Base-by-base conservation (phyloP, 495 filamentous ascomycete species). In the Xylaria curta region DNA sequence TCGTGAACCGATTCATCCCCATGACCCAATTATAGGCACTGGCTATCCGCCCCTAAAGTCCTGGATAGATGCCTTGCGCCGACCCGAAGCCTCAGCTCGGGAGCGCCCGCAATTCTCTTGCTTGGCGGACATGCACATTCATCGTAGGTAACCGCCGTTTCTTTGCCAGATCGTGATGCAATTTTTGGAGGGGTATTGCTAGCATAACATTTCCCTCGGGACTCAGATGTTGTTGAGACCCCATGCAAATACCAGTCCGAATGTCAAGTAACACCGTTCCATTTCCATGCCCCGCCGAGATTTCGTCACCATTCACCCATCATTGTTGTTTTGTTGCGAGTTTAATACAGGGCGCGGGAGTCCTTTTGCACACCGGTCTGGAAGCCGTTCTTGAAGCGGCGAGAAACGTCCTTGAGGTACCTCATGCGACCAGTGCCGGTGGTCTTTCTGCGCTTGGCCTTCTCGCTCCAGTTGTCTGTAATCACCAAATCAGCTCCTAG, bases 371-470 rank as follows among this genome's bases (percentile, higher is more conserved):
- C 84, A 76, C 96, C 96, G 70, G 87, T 91, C 87, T 92, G 94
- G 91, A 99, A 99, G 75, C 94, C 94, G 87, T 99, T 98, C 86
- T 91, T 92, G 89, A 97, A 97, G 82, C 88, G 89, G 81, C 95
- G 91, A 78, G 95, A 87, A 80, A 98, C 90, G 76, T 87, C 89
- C 87, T 95, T 95, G 82, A 98, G 89, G 87, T 94, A 91, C 72
- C 93, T 87, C 92, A 94, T 94, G 78, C 96, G 90, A 83, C 96
- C 96, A 81, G 93, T 93, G 76, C 96, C 96, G 79, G 93, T 96
- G 79, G 95, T 97, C 95, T 97, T 98, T 92, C 96, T 94, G 85
- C 96, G 87, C 92, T 97, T 98, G 78, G 95, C 97, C 90, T 99
- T 99, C 91, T 97, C 94, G 85, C 92, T 89, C 96, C 96, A 99